Conservation (phyloP, 805 yeast species). For the Cyberlindnera americana region DNA sequence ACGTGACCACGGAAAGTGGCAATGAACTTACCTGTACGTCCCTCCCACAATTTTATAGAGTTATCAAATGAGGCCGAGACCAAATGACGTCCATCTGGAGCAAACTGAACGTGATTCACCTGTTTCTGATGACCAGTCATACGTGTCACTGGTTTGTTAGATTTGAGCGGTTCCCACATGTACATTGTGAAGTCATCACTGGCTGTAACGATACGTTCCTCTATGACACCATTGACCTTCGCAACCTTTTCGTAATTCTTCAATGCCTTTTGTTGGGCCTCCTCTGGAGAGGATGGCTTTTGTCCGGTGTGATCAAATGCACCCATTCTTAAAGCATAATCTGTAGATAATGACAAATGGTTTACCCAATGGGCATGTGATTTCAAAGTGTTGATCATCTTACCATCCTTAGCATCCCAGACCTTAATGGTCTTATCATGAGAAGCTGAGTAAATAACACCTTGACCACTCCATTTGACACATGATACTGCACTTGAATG, state of each 20-base stretch:
- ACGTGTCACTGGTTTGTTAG: constrained; percentile 80
- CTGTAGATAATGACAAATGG: constrained; percentile 88
- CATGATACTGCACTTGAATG: constrained; percentile 89
- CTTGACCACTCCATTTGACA: constrained; percentile 95
- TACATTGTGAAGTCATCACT: constrained; percentile 98
- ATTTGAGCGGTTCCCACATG: constrained; percentile 86
- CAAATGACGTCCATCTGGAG: constrained; percentile 90
- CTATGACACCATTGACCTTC: constrained; percentile 50
- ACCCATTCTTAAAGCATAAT: constrained; percentile 81
- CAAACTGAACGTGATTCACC: constrained; percentile 91
- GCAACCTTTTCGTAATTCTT: constrained; percentile 56
- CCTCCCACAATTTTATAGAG: constrained; percentile 95
- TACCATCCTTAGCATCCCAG: constrained; percentile 83
- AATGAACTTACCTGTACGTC: constrained; percentile 82
- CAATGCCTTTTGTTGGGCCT: constrained; percentile 44
- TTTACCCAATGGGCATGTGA: constrained; percentile 98
- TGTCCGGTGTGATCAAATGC: constrained; percentile 74
- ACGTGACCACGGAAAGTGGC: constrained; percentile 95
- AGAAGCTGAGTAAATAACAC: constrained; percentile 80
- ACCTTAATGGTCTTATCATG: constrained; percentile 92
- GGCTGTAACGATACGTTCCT: constrained; percentile 92
- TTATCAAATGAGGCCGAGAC: constrained; percentile 96
- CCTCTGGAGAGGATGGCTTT: constrained; percentile 41
- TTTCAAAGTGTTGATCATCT: constrained; percentile 70
- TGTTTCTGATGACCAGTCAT: constrained; percentile 98